These are phyloP conservation scores for Zangia roseola DNA, from an alignment of 768 basidiomycete genomes.

Conservation along the genomic window DNA sequence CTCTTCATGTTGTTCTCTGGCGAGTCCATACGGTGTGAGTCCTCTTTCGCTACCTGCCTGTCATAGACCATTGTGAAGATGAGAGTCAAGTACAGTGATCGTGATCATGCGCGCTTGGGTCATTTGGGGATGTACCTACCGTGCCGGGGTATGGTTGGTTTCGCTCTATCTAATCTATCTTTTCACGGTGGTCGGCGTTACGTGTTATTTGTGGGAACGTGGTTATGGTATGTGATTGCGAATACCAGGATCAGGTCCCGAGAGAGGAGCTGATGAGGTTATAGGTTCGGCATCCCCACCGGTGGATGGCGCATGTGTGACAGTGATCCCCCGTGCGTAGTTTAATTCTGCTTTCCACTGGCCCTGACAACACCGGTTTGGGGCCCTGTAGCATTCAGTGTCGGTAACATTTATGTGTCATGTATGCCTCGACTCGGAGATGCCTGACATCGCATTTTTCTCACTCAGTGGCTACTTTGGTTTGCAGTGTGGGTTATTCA, in stretches of 20 bases:
- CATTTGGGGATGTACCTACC: conserved; percentile 15
- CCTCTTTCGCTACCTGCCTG: background rate
- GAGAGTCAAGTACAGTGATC: conserved; percentile 11
- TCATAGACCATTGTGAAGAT: background rate
- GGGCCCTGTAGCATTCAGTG: conserved; percentile 1
- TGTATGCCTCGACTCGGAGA: background rate
- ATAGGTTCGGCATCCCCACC: background rate
- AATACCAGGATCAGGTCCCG: background rate
- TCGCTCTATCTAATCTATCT: conserved; percentile 8
- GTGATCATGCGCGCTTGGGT: conserved; percentile 22
- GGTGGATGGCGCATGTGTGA: background rate
- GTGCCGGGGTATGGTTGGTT: conserved; percentile 2
- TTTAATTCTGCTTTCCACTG: background rate
- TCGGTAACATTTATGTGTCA: background rate
- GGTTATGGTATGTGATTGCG: conserved; percentile 1
- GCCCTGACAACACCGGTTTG: background rate
- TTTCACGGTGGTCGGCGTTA: background rate
- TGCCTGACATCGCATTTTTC: background rate
- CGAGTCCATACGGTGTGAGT: conserved; percentile 17
- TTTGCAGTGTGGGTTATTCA: conserved; percentile 1
- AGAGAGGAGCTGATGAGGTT: background rate
- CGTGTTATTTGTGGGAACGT: conserved; percentile 6
- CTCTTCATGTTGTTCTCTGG: conserved; percentile 7
- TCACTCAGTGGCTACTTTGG: conserved; percentile 12
- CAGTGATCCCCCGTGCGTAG: background rate